Evolutionary conservation across 768 basidiomycete species (phyloP).

Genomic region (Leccinellum rugosiceps): DNA sequence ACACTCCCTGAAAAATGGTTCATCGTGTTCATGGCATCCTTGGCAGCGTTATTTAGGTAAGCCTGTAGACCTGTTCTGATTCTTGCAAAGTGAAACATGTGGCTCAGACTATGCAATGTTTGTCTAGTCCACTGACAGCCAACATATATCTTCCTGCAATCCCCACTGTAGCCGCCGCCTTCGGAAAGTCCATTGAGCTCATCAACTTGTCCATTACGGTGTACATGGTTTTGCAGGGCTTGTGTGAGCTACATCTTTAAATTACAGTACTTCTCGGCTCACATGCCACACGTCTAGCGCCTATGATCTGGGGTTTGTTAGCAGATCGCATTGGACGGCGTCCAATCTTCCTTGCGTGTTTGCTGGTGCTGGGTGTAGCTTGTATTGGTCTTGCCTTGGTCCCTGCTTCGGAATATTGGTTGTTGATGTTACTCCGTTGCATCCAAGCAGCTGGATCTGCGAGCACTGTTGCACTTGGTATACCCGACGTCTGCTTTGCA

Average conservation of each 20-base stretch:
- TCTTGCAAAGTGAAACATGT: neutral
- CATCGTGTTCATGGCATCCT: slow-evolving; percentile 57
- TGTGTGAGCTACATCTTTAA: slow-evolving; percentile 34
- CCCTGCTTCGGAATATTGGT: slow-evolving; percentile 66
- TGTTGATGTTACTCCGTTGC: slow-evolving; percentile 75
- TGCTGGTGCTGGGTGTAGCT: slow-evolving; percentile 58
- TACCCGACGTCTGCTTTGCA: neutral
- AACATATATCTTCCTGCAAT: slow-evolving; percentile 82
- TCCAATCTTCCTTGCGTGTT: slow-evolving; percentile 58
- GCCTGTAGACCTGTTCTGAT: neutral
- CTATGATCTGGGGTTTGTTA: slow-evolving; percentile 59
- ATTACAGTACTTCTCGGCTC: neutral
- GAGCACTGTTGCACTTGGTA: slow-evolving; percentile 73
- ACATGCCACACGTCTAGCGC: slow-evolving; percentile 36
- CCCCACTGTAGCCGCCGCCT: slow-evolving; percentile 55
- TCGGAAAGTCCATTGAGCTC: slow-evolving; percentile 62
- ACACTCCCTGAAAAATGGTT: slow-evolving; percentile 61
- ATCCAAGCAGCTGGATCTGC: slow-evolving; percentile 78
- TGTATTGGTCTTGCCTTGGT: slow-evolving; percentile 61
- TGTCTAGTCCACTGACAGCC: slow-evolving; percentile 59
- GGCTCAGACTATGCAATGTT: neutral
- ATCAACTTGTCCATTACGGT: slow-evolving; percentile 77
- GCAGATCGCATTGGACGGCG: slow-evolving; percentile 66
- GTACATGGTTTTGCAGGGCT: slow-evolving; percentile 51
- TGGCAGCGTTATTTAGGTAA: slow-evolving; percentile 66